Conservation (phyloP, 371 early-diverging fungal genomes). For the Syncephalastrum racemosum region DNA sequence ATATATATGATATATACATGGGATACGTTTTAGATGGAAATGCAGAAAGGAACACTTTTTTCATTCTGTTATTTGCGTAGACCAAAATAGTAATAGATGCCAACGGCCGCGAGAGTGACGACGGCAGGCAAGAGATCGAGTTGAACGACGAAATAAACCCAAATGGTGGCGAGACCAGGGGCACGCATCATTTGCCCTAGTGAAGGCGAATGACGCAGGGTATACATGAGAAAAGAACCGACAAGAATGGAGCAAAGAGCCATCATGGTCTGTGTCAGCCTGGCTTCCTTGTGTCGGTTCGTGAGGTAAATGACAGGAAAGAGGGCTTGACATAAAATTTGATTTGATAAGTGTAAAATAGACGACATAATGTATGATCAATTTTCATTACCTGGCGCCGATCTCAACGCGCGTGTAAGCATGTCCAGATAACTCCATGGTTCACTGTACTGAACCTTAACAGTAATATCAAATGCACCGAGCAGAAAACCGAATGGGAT, state of each 20-base stretch:
- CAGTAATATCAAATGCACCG: conserved; percentile 58
- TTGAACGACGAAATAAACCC: conserved; percentile 61
- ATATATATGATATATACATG: too few relatives aligned
- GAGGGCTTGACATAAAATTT: conserved; percentile 52
- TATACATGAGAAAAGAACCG: conserved; percentile 57
- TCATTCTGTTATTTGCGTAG: conserved; percentile 13
- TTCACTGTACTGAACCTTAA: conserved; percentile 58
- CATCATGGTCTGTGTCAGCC: conserved; percentile 47
- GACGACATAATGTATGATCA: neutral
- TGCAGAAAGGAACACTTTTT: neutral
- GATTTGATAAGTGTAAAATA: conserved; percentile 4
- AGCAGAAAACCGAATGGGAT: conserved; percentile 58
- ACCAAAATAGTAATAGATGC: conserved; percentile 56
- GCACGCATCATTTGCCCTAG: conserved; percentile 64
- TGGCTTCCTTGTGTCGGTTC: conserved; percentile 48
- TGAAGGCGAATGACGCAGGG: conserved; percentile 56
- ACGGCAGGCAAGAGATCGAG: conserved; percentile 56
- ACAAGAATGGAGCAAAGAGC: conserved; percentile 33
- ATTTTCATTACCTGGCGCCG: conserved; percentile 57
- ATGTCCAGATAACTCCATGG: conserved; percentile 43
- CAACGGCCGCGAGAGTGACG: conserved; percentile 44
- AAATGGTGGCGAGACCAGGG: conserved; percentile 60
- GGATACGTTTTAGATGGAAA: neutral
- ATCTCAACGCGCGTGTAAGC: conserved; percentile 33
- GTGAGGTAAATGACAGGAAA: conserved; percentile 55